Base-by-base conservation (phyloP, 2,329 filamentous ascomycete species). In the Epichloe sibirici region DNA sequence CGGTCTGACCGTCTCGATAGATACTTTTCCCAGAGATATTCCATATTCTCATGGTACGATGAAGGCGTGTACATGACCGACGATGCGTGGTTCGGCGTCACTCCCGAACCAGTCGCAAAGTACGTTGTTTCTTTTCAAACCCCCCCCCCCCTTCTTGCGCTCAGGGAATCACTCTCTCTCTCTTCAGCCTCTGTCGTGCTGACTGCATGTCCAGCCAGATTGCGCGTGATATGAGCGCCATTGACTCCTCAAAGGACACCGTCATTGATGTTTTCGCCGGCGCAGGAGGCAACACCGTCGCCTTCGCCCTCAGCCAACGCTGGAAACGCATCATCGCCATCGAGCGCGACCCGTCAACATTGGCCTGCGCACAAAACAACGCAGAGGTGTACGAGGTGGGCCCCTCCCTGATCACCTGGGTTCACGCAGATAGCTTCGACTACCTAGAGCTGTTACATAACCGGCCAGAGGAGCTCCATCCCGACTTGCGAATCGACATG, bases 41-140 rank as follows among this genome's bases (percentile, higher is more conserved):
- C 83, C 50, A 87, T 98, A 58, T 98, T 95, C 70, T 84, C 85
- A 15, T 78, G 78, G 60, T 98, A 96, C 65, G 85, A 96, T 65
- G 78, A 90, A 54, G 91, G 90, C 52, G 79, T 98, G 58, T 85
- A 83, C 74, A 82, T 98, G 76, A 98, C 94, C 0, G 84, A 95
- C 65, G 85, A 91, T 69, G 86, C 90, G 51, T 98, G 93, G 93
- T 98, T 93, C 66, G 93, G 90, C 52, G 90, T 97, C 7, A 98
- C 94, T 0, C 90, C 93, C 13, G 91, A 98, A 67, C 86, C 88
- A 4, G 81, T 98, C 31, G 93, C 93, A 55, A 82, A 77, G 88
- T 93, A 73, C 62, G 75, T 71, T 53, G 49, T 43, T 43, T 31
- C 43, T 46, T 44, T 35, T 49, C 52, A 15, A 12, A 52, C 45